Base-by-base conservation (phyloP, 805 yeast genomes). In the Kluyveromyces wickerhamii region DNA sequence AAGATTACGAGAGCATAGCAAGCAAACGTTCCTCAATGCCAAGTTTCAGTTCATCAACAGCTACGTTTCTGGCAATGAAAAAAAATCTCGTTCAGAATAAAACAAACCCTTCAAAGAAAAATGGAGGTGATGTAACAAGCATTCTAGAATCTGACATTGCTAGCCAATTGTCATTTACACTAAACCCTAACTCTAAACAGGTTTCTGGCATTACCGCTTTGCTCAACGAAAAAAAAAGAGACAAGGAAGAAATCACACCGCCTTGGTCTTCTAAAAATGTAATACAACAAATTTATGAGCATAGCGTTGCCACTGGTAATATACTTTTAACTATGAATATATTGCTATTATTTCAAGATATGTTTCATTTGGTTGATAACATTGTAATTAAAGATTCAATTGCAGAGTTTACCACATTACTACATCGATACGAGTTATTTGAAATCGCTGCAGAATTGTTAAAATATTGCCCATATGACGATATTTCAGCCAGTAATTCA, bases 391-490 rank as follows among this genome's bases (percentile, higher is more conserved):
- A 55, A 24, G 42, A 48, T 23, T 47, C 58, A 21, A 28, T 58
- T 12, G 46, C 57, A 3, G 56, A 56, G 25, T 58, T 58, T 28
- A 45, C 54, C 11, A 41, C 42, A 13, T 37, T 58, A 5, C 36
- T 58, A 14, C 62, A 58, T 32, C 43, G 49, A 15, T 57, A 56
- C 36, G 63, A 58, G 30, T 35, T 55, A 10, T 58, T 58, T 32
- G 63, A 54, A 35, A 49, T 53, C 7, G 53, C 61, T 1, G 52
- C 61, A 2, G 55, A 55, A n/a, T 34, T 57, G 17, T 35, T 56
- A 12, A 58, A 58, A 34, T 50, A 50, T 22, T 54, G 60, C 31
- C 50, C 55, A 3, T 54, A 57, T 54, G 59, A 54, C 20, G 54
- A 53, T 33, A 49, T 55, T 14, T 29, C 50, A 29, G 51, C 48